Evolutionary conservation across 331 rosid genomes (phyloP).

Genomic region (Malus hybrid): DNA sequence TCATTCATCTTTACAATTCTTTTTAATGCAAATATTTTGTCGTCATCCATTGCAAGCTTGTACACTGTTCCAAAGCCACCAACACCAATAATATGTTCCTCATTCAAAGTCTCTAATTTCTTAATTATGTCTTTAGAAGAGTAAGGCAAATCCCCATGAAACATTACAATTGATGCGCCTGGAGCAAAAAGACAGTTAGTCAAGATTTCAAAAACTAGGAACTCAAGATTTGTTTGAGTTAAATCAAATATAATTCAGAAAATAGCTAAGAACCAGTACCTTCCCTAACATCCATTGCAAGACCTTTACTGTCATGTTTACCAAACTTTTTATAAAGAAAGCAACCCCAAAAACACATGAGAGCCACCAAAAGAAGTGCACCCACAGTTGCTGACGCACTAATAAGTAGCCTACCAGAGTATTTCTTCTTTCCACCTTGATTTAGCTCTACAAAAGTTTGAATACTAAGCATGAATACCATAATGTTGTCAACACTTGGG

Average conservation of each 20-base stretch:
- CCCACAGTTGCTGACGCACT: constrained; percentile 99
- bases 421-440: constrained; percentile 58
- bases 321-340: constrained; percentile 88
- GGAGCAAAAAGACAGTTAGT: constrained; percentile 23
- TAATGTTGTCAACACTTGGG: constrained; percentile 2
- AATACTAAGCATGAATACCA: constrained; percentile 12
- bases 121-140: constrained; percentile 94
- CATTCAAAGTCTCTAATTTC: constrained; percentile 88
- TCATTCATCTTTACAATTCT: constrained; percentile 86
- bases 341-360: constrained; percentile 99
- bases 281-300: constrained; percentile 82
- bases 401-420: constrained; percentile 89
- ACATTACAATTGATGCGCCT: constrained; percentile 97
- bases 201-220: constrained; percentile 19
- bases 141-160: constrained; percentile 99
- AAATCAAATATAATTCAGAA: constrained; percentile 8
- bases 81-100: constrained; percentile 77
- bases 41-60: constrained; percentile 98
- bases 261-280: constrained; percentile 39
- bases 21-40: constrained; percentile 87
- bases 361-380: constrained; percentile 96
- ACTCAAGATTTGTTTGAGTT: not conserved
- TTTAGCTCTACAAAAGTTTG: constrained; percentile 34
- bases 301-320: constrained; percentile 60
- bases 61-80: constrained; percentile 97